Conservation (phyloP, 2,329 filamentous ascomycete genomes). For the Teratosphaeria pseudoeucalypti region DNA sequence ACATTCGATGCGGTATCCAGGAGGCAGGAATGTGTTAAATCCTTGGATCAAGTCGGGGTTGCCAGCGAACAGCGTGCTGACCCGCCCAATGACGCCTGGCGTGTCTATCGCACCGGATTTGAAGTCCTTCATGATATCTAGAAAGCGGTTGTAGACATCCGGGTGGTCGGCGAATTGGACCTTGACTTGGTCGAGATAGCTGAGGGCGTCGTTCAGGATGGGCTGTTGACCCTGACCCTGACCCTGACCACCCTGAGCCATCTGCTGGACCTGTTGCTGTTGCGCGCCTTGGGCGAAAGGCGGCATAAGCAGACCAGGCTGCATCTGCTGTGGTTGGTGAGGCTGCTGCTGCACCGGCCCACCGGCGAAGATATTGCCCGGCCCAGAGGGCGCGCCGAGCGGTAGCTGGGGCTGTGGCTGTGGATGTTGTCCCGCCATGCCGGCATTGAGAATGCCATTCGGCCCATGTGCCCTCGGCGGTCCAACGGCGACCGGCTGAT, state of each 20-base stretch:
- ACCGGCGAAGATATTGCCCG: conserved; percentile 59
- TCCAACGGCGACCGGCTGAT: conserved; percentile 76
- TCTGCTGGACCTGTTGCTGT: conserved; percentile 15
- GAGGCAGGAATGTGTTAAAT: conserved; percentile 94
- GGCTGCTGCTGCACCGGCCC: conserved; percentile 50
- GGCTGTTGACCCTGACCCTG: conserved; percentile 73
- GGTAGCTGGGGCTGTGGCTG: conserved; percentile 39
- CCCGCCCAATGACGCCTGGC: conserved; percentile 90
- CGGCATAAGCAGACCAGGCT: conserved; percentile 36
- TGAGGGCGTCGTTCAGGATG: conserved; percentile 77
- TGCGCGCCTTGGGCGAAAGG: conserved; percentile 27
- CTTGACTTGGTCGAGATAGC: conserved; percentile 96
- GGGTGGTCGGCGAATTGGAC: conserved; percentile 95
- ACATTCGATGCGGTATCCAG: conserved; percentile 91
- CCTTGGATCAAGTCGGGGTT: conserved; percentile 84
- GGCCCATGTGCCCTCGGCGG: conserved; percentile 84
- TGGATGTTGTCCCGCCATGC: conserved; percentile 34
- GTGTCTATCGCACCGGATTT: conserved; percentile 98
- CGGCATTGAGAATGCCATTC: conserved; percentile 65
- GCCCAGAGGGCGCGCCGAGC: conserved; percentile 49
- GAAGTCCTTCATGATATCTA: conserved; percentile 99
- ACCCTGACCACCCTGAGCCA: conserved; percentile 26
- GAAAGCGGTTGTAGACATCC: conserved; percentile 91
- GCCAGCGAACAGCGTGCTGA: conserved; percentile 89
- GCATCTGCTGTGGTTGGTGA: conserved; percentile 32